These are phyloP conservation scores for Scalesia atractyloides DNA, from an alignment of 129 eudicot species.

Conservation along the genomic window DNA sequence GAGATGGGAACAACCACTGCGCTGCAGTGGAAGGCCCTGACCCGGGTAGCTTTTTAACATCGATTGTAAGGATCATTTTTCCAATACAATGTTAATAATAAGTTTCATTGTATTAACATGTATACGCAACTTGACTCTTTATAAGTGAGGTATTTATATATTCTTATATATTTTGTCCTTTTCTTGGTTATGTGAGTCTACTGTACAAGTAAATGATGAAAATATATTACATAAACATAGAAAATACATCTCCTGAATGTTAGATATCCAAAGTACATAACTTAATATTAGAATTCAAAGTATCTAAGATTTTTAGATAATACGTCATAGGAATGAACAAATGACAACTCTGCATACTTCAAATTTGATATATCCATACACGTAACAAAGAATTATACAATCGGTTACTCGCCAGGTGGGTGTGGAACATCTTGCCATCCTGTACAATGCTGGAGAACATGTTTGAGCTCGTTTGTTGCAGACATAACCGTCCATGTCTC, in stretches of 20 bases:
- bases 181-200: no score
- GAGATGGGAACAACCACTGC: no score
- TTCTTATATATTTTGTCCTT: no score
- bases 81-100: no score
- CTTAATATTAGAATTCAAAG: not conserved
- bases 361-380: not conserved
- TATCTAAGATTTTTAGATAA: not conserved
- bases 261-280: not conserved
- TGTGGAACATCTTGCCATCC: slow-evolving; percentile 70
- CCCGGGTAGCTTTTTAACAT: no score
- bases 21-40: no score
- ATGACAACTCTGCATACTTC: not conserved
- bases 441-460: slow-evolving; percentile 51
- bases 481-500: slow-evolving; percentile 59
- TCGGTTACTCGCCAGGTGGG: slow-evolving; percentile 38
- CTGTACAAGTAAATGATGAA: no score
- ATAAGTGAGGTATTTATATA: no score
- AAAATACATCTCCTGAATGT: not conserved
- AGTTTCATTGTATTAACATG: no score
- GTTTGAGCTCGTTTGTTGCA: slow-evolving; percentile 65
- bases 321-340: not conserved
- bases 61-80: no score
- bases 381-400: not conserved
- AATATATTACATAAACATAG: not conserved
- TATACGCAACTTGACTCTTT: no score